A percentile compares a stretch with the other conserved stretches of the same genome.
These are phyloP conservation scores for Tricholoma bakamatsutake DNA, from an alignment of 768 basidiomycete species.

Conservation along the genomic window DNA sequence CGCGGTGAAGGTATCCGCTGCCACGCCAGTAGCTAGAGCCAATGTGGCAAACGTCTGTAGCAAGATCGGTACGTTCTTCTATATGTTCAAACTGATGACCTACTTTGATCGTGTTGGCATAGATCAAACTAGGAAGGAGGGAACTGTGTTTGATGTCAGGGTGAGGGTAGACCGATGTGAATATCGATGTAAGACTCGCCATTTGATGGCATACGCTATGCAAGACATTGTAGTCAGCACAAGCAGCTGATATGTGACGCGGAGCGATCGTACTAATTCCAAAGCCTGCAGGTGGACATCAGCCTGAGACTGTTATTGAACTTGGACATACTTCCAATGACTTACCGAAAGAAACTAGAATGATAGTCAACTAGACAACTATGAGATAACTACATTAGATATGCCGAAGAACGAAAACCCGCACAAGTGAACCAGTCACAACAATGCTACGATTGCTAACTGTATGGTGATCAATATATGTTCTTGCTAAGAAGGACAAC, in stretches of 20 bases:
- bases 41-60: slow-evolving; percentile 39
- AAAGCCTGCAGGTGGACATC: not conserved
- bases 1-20: slow-evolving; percentile 49
- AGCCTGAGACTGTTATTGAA: not conserved
- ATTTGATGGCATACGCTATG: slow-evolving; percentile 38
- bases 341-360: not conserved
- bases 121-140: slow-evolving; percentile 24
- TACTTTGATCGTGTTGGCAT: slow-evolving; percentile 28
- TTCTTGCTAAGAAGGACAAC: not conserved
- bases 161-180: not conserved
- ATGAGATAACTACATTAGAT: not conserved
- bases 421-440: slow-evolving; percentile 42
- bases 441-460: slow-evolving; percentile 49
- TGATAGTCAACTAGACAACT: not conserved
- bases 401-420: slow-evolving; percentile 10
- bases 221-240: not conserved
- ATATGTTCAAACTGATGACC: not conserved
- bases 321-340: not conserved
- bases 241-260: not conserved
- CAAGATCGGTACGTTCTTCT: not conserved
- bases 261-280: not conserved
- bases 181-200: slow-evolving; percentile 26
- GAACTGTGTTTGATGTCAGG: slow-evolving; percentile 23
- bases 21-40: slow-evolving; percentile 43
- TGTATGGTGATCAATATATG: slow-evolving; percentile 16